Conservation (phyloP, 805 yeast species). For the Pichia scutulata region DNA sequence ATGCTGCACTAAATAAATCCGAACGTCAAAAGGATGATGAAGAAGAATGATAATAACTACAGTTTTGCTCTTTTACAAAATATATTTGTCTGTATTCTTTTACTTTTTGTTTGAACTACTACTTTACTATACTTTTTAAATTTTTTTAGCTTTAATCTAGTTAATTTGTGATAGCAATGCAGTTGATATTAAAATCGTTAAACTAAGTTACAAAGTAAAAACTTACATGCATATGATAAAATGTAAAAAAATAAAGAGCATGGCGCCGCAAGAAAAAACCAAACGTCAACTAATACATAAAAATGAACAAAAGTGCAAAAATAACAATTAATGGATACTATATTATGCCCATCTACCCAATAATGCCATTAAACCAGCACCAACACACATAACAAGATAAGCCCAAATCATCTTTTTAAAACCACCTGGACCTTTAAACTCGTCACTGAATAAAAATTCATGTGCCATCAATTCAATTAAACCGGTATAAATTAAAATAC, state of each 20-base stretch:
- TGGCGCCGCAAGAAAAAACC: not conserved
- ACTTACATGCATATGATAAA: too few species aligned
- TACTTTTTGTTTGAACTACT: not conserved
- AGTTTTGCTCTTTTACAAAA: not conserved
- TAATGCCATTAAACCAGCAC: slow-evolving; percentile 74
- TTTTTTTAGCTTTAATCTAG: not conserved
- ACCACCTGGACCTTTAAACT: slow-evolving; percentile 54
- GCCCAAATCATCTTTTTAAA: slow-evolving; percentile 45
- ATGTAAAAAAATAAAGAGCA: not conserved
- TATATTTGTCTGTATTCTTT: not conserved
- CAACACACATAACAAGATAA: slow-evolving; percentile 46
- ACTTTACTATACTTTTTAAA: not conserved
- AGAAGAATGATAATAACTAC: slow-evolving; percentile 21
- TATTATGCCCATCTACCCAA: slow-evolving; percentile 64
- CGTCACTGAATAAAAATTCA: slow-evolving; percentile 57
- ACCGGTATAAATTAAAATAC: slow-evolving; percentile 71
- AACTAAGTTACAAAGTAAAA: too few species aligned
- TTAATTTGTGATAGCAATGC: not conserved
- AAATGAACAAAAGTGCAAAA: not conserved
- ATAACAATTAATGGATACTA: not conserved
- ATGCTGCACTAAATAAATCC: slow-evolving; percentile 23
- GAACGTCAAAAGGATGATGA: slow-evolving; percentile 31
- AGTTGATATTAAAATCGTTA: not conserved
- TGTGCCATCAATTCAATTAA: slow-evolving; percentile 74
- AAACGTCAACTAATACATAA: not conserved